Conservation (phyloP, 2,329 filamentous ascomycete species). For the Chaetomium olivaceum region DNA sequence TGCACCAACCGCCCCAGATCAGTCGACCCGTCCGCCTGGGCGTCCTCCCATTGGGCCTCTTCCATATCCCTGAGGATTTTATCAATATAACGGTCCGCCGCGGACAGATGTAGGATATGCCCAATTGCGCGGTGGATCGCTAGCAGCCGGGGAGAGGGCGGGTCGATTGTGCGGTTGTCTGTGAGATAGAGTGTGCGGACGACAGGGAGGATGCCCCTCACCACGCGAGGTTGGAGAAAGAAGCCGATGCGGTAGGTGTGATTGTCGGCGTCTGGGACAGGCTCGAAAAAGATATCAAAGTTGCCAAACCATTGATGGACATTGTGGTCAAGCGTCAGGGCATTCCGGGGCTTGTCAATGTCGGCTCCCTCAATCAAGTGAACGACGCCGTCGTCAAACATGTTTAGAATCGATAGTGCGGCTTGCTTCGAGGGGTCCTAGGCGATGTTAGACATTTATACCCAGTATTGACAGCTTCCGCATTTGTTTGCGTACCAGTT, state of each 20-base stretch:
- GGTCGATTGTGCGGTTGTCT: neutral
- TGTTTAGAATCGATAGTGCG: slow-evolving; percentile 43
- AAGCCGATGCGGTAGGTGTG: slow-evolving; percentile 36
- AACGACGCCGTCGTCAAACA: slow-evolving; percentile 43
- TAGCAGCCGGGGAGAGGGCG: slow-evolving; percentile 39
- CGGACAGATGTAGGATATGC: slow-evolving; percentile 1
- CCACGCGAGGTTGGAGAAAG: slow-evolving; percentile 26
- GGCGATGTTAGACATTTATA: neutral
- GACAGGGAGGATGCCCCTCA: slow-evolving; percentile 32
- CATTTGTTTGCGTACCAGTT: slow-evolving; percentile 12
- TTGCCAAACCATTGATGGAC: slow-evolving; percentile 38
- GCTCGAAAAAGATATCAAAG: slow-evolving; percentile 38
- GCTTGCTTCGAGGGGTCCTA: slow-evolving; percentile 34
- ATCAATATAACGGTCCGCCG: neutral
- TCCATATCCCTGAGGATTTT: slow-evolving; percentile 1
- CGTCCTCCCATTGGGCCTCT: neutral
- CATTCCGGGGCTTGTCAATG: slow-evolving; percentile 45
- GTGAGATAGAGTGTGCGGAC: slow-evolving; percentile 25
- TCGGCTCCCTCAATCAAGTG: slow-evolving; percentile 42
- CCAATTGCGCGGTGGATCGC: slow-evolving; percentile 39
- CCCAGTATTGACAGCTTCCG: neutral
- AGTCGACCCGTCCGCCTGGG: slow-evolving; percentile 11
- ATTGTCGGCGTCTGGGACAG: slow-evolving; percentile 24
- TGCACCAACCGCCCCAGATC: slow-evolving; percentile 1
- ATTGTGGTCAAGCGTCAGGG: slow-evolving; percentile 37